Base-by-base conservation (phyloP, 768 basidiomycete genomes). In the Strobilomyces dryophilus region DNA sequence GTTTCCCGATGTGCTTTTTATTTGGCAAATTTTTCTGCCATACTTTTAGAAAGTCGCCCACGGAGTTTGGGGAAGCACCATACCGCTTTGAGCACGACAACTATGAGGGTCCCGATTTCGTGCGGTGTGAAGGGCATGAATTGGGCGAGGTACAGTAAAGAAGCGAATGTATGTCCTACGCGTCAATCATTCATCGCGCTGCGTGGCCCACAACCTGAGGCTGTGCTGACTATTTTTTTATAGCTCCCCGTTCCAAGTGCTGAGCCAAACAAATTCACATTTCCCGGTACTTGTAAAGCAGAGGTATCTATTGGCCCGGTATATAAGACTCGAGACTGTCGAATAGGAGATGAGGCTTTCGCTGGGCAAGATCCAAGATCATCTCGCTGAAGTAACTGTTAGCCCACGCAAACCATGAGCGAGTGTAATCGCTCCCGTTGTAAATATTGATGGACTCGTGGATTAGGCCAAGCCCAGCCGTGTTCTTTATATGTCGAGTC, bases 11-110 rank as follows among this genome's bases (percentile, higher is more conserved):
- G 68, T 92, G 87, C 60, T 87, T 78, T 74, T 93, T 93, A 62
- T 93, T 93, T 17, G 92, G 91, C 49, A 93, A 76, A 71, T 93
- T 90, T 71, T 85, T 87, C 91, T 93, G 67, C 37, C 47, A 45
- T 61, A 49, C 54, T 62, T 57, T 66, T 56, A 61, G 61, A 59
- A 48, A 45, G 52, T 45, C 54, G 35, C 48, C 17, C 8, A 21
- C 12, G 26, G 15, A 32, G 27, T 52, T 44, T 45, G 34, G 44
- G 39, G 35, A 44, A 47, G 51, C 61, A 43, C 80, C 91, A 62
- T 74, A 95, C 95, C 65, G 92, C 95, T 76, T 95, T 92, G 57
- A 95, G 80, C 35, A 98, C 82, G 63, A 98, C 92, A 45, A 87
- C 89, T 59, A 98, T 85, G 70, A 98, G 83, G 18, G 95, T 98